Evolutionary conservation across 495 filamentous ascomycete genomes (phyloP), one percentile per base, ranked within the genome.

Genomic region (Usnea hakonensis): DNA sequence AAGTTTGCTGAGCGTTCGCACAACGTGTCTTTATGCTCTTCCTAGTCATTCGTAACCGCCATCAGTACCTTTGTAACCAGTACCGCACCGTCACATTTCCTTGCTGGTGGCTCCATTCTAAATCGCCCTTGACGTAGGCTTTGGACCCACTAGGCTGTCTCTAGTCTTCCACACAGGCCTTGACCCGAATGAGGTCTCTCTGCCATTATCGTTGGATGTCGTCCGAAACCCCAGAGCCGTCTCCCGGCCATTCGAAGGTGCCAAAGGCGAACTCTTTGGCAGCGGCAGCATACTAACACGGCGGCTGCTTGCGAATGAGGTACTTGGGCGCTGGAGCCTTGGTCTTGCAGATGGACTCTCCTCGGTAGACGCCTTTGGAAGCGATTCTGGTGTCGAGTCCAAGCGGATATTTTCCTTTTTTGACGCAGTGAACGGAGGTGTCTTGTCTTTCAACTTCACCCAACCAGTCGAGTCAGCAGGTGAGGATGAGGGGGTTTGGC

Each of bases 281-380:
- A 79, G 38, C 23, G 79, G 79, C 19, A 82, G 69, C 53, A 82
- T 68, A 69, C 81, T 83, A 48, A 70, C 72, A 23, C 81, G 77
- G n/a, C 78, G 75, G 53, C 72, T 78, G 23, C 67, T 68, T 19
- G 76, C 77, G 5, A 82, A 67, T 7, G 79, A 65, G 0, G 79
- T 82, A 1, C 71, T 77, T 5, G 78, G 79, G 11, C 79, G 74
- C 6, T 66, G 55, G 3, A 69, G 54, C 59, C 76, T 78, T 23
- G 70, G 73, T 17, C 75, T 74, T 46, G 70, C 75, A 17, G 64
- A 66, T 11, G 71, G 69, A 37, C 63, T 64, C 16, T 32, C 44
- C 61, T 5, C 69, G 59, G 69, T 62, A 35, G 37, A 16, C 0
- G 19, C 26, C 30, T 58, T 40, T 59, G 48, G 32, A 19, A 43